Evolutionary conservation across 805 yeast genomes (phyloP).

Genomic region (Wickerhamomyces tratensis): DNA sequence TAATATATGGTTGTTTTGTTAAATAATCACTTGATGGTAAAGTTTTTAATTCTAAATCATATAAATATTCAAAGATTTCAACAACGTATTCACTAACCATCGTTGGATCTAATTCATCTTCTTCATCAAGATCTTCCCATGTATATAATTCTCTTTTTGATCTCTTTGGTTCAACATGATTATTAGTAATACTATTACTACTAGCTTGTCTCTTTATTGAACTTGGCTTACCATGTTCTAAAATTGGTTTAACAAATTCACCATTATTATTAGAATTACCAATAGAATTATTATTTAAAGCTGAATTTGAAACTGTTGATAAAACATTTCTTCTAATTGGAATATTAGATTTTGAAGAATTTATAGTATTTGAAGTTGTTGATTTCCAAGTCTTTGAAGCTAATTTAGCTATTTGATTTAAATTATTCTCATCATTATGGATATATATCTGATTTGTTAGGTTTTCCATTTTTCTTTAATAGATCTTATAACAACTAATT

Average conservation of each 20-base stretch:
- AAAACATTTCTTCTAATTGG: slow-evolving; percentile 19
- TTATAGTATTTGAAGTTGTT: neutral
- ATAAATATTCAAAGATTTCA: slow-evolving; percentile 77
- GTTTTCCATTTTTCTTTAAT: neutral
- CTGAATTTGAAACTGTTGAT: slow-evolving; percentile 21
- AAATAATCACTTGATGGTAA: slow-evolving; percentile 41
- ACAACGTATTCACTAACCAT: slow-evolving; percentile 92
- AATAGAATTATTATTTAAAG: slow-evolving; percentile 5
- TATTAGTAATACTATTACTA: slow-evolving; percentile 6
- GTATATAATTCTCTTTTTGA: slow-evolving; percentile 22
- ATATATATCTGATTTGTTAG: neutral
- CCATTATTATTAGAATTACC: neutral
- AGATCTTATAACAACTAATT: no score
- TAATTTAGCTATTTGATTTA: neutral
- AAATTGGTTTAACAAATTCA: neutral
- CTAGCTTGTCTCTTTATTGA: slow-evolving; percentile 36
- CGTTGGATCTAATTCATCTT: slow-evolving; percentile 69
- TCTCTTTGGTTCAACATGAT: slow-evolving; percentile 8
- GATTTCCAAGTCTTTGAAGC: slow-evolving; percentile 1
- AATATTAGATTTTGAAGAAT: slow-evolving; percentile 12
- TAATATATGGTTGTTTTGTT: slow-evolving; percentile 31
- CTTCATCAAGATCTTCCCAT: slow-evolving; percentile 76
- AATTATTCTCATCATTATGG: slow-evolving; percentile 11
- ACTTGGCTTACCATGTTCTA: slow-evolving; percentile 15
- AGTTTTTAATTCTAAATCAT: slow-evolving; percentile 61